Base-by-base conservation (phyloP, 495 filamentous ascomycete genomes). In the Podospora pseudopauciseta region DNA sequence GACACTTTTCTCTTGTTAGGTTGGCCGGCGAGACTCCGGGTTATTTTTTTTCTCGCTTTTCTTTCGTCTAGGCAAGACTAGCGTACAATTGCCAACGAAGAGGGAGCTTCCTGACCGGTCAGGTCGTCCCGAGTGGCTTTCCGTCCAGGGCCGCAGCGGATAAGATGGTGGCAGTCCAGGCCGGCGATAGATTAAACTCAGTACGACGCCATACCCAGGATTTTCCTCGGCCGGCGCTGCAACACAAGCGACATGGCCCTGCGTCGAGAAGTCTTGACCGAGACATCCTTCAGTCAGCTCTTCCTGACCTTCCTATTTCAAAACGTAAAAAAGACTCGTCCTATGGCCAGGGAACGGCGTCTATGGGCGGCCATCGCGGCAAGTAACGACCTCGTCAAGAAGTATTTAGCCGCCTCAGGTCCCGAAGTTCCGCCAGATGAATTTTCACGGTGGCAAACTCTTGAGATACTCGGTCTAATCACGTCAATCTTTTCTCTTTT, bases 361-460 rank as follows among this genome's bases (percentile, higher is more conserved):
- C 15, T 49, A 49, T 13, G 39, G 39, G 9, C 39, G 39, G 39
- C 39, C 39, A 49, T 13, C 39, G 39, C 39, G 39, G 39, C 56
- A 58, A 58, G 4, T 20, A n/a, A 58, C 7, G 56, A 27, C 4
- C 16, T 20, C n/a, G 23, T 20, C 56, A 61, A 61, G 26, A 32
- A 5, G 13, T 23, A 70, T 70, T 70, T 70, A 70, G 69, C 69
- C 69, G 69, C 63, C 56, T 64, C 3, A 58, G 7, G 19, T 26
- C 53, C 57, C 61, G 54, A 67, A 30, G 28, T 55, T 60, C 28
- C 27, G 64, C 49, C 27, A 39, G 20, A 23, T 3, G 59, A 5
- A 44, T 49, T 49, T 44, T 53, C 32, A 44, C 11, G 64, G 68
- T 70, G 68, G 68, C 68, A 53, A 70, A 70, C 19, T 6, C 13